Conservation (phyloP, 73 alveolate genomes). For the Tetrahymena thermophila region DNA sequence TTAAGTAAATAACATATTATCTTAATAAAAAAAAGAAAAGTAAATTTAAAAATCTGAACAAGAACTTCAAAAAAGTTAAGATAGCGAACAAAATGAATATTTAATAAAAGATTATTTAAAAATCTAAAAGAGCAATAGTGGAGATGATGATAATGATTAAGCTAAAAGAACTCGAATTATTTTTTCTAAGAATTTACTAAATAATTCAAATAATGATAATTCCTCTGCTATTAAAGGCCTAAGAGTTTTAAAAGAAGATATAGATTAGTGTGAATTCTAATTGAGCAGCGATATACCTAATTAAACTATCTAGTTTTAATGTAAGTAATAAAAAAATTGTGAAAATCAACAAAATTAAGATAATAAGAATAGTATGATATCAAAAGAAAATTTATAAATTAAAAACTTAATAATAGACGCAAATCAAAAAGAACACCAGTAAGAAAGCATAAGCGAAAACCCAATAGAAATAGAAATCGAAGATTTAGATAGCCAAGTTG, state of each 20-base stretch:
- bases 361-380: no score
- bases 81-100: no score
- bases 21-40: no score
- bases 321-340: neutral
- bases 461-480: neutral
- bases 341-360: neutral
- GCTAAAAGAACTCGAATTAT: neutral
- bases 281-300: neutral
- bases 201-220: no score
- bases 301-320: neutral
- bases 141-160: neutral
- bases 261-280: neutral
- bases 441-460: neutral
- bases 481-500: neutral
- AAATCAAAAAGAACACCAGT: neutral
- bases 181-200: neutral
- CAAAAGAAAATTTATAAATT: neutral
- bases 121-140: no score
- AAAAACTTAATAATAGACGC: neutral
- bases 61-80: no score
- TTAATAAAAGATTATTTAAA: neutral
- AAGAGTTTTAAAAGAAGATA: neutral
- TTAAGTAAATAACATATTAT: neutral
- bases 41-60: no score
- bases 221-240: neutral